Base-by-base conservation (phyloP, 140 eudicot genomes). In the Cichorium intybus region DNA sequence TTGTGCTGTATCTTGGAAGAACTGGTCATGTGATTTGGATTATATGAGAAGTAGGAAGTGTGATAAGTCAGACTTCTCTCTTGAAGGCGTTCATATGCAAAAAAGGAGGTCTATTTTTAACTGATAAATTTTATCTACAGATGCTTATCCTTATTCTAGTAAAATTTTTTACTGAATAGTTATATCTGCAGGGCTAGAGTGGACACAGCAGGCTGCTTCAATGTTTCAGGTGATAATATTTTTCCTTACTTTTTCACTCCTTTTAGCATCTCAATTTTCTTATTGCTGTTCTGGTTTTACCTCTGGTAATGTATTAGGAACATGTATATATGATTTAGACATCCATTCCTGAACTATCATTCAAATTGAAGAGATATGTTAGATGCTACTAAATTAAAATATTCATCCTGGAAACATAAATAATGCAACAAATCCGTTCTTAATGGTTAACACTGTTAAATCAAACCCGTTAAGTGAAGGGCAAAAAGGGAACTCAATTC, bases 181-280 rank as follows among this genome's bases (percentile, higher is more conserved):
- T 59, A 52, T 75, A 51, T 63, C 68, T 80, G 69, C 92, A 87
- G 96, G 72, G 62, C 64, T 48, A 73, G 77, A 45, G 61, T 31
- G 10, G 63, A 73, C 33, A 68, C 69, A 58, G 56, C 65, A 37
- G 37, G 53, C 57, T 57, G 53, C 76, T 69, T 68, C 69, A 58
- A 66, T 57, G 56, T 37, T n/a, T 58, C 59, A 74, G 95, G 95
- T 83, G 63, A 18, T 54, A 1, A 10, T 34, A 55, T 17, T 41
- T 35, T 50, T n/a, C 8, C 10, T 4, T 26, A 35, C 23, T 7
- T 2, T 45, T 27, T 69, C 21, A 31, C 46, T 20, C 16, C 20
- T 59, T 37, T 24, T 37, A 61, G 35, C 53, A 26, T 60, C 53
- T 35, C 26, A 51, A 1, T 39, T 37, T 21, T 58, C 3, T 34